phyloP scores from a whole-genome alignment of 306 rosid species.

The Castanea sativa region DNA sequence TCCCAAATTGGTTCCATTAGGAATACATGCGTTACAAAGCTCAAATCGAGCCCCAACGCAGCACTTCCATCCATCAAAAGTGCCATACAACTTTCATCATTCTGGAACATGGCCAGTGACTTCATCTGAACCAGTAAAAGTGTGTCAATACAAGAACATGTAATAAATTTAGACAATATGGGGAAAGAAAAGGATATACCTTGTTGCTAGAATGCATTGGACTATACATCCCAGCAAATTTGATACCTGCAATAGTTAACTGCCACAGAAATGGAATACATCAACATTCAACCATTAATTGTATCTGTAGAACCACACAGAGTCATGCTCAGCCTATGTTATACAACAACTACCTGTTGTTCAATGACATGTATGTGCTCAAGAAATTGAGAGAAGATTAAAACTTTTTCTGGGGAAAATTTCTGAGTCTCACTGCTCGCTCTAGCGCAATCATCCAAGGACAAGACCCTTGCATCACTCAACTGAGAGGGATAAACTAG shows the following conservation, averaged over 20 bases:
- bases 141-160: slow-evolving; percentile 21
- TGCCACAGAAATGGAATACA: slow-evolving; percentile 36
- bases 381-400: slow-evolving; percentile 94
- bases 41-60: slow-evolving; percentile 95
- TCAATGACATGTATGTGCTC: slow-evolving; percentile 98
- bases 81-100: slow-evolving; percentile 77
- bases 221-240: slow-evolving; percentile 87
- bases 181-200: slow-evolving; percentile 34
- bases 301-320: slow-evolving; percentile 14
- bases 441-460: slow-evolving; percentile 27
- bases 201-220: slow-evolving; percentile 87
- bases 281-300: slow-evolving; percentile 21
- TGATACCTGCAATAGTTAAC: slow-evolving; percentile 79
- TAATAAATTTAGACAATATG: not conserved
- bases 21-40: slow-evolving; percentile 87
- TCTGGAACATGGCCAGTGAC: slow-evolving; percentile 77
- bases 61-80: slow-evolving; percentile 99
- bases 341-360: slow-evolving; percentile 65
- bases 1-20: slow-evolving; percentile 99
- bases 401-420: slow-evolving; percentile 59
- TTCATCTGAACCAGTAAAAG: slow-evolving; percentile 64
- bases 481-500: slow-evolving; percentile 30
- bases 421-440: slow-evolving; percentile 24
- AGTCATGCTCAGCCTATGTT: not conserved
- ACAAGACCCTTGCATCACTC: slow-evolving; percentile 24